Conservation (phyloP, 2,329 filamentous ascomycete species). For the Hypocrella siamensis region DNA sequence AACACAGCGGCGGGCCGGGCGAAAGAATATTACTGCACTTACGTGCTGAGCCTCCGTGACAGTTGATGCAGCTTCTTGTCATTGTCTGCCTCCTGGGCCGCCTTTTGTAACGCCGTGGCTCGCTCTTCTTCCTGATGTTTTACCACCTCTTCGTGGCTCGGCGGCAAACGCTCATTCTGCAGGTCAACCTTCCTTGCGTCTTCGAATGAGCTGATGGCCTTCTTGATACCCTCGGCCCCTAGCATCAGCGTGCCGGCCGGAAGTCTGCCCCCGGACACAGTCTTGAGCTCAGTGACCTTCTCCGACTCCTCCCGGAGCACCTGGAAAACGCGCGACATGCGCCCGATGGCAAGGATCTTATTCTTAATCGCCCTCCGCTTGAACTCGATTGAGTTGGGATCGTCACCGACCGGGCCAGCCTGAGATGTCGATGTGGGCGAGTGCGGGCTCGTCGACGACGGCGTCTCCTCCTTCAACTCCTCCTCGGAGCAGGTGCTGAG, state of each 20-base stretch:
- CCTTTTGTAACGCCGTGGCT: slow-evolving; percentile 71
- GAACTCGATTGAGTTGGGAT: slow-evolving; percentile 80
- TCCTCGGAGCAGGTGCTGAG: slow-evolving; percentile 99
- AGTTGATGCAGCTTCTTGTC: slow-evolving; percentile 76
- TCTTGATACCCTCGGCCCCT: slow-evolving; percentile 95
- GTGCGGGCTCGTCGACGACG: slow-evolving; percentile 31
- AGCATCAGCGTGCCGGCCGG: slow-evolving; percentile 96
- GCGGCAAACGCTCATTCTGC: slow-evolving; percentile 89
- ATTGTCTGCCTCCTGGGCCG: slow-evolving; percentile 78
- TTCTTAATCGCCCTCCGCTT: slow-evolving; percentile 98
- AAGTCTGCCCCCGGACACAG: slow-evolving; percentile 78
- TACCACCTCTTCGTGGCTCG: slow-evolving; percentile 80
- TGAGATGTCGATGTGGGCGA: slow-evolving; percentile 54
- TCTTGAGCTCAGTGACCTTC: slow-evolving; percentile 94
- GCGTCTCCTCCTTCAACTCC: slow-evolving; percentile 77
- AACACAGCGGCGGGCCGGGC: background rate
- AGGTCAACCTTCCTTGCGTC: slow-evolving; percentile 93
- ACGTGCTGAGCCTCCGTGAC: slow-evolving; percentile 92
- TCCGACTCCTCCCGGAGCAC: slow-evolving; percentile 95
- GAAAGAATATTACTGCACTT: slow-evolving; percentile 5
- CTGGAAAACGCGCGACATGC: slow-evolving; percentile 94
- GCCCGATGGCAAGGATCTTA: slow-evolving; percentile 96
- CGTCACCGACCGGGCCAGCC: slow-evolving; percentile 26
- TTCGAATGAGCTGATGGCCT: slow-evolving; percentile 92
- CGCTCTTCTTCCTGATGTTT: slow-evolving; percentile 70